Evolutionary conservation across 169 alveolate species (phyloP).

Genomic region (Cryptosporidium ubiquitum): DNA sequence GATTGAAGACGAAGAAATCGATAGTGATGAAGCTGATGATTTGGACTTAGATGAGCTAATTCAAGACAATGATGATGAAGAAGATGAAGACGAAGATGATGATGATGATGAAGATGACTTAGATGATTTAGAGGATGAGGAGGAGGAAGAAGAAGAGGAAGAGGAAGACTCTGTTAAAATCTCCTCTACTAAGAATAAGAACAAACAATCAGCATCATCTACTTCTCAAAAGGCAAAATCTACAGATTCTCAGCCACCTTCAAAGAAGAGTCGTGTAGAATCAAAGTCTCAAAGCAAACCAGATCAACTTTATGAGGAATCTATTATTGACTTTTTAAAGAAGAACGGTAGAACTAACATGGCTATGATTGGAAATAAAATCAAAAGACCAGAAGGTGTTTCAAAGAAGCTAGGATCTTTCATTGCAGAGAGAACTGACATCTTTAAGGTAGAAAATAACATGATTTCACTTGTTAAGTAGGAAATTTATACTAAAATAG

Average conservation of each 20-base stretch:
- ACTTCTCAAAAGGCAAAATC: slow-evolving; percentile 14
- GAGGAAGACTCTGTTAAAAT: slow-evolving; percentile 75
- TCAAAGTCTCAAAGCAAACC: slow-evolving; percentile 63
- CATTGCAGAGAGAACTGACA: slow-evolving; percentile 78
- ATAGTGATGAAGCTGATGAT: slow-evolving; percentile 81
- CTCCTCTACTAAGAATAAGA: slow-evolving; percentile 63
- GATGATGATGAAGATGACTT: slow-evolving; percentile 84
- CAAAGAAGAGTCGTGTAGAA: slow-evolving; percentile 39
- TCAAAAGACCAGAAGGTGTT: slow-evolving; percentile 84
- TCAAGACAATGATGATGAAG: slow-evolving; percentile 77
- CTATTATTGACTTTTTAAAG: slow-evolving; percentile 82
- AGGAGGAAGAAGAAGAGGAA: slow-evolving; percentile 81
- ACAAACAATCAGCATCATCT: slow-evolving; percentile 37
- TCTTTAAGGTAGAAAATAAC: slow-evolving; percentile 80
- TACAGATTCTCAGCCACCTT: slow-evolving; percentile 28
- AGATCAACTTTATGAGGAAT: slow-evolving; percentile 78
- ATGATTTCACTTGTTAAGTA: slow-evolving; percentile 74
- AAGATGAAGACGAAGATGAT: slow-evolving; percentile 85
- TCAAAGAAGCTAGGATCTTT: slow-evolving; percentile 82
- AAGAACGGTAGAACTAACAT: slow-evolving; percentile 84
- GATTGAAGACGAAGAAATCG: slow-evolving; percentile 79
- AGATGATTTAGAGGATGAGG: slow-evolving; percentile 79
- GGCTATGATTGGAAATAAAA: slow-evolving; percentile 83
- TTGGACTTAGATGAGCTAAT: slow-evolving; percentile 78
- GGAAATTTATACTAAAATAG: not conserved